Conservation (phyloP, 805 yeast genomes). For the Saccharomycopsis javanensis region DNA sequence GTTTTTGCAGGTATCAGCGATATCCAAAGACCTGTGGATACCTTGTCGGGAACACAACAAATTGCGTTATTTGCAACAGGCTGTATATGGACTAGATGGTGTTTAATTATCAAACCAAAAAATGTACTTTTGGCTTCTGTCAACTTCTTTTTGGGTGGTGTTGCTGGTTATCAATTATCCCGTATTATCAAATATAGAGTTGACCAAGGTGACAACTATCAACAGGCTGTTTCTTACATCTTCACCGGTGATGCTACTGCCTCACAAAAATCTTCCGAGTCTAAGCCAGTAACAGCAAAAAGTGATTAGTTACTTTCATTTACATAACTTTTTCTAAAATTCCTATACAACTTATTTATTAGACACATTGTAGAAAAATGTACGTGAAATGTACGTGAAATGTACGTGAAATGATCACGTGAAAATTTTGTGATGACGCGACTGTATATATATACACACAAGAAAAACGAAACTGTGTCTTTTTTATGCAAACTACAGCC, state of each 20-base stretch:
- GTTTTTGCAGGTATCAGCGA: slow-evolving; percentile 90
- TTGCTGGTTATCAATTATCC: slow-evolving; percentile 74
- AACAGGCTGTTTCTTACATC: slow-evolving; percentile 51
- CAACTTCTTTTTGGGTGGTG: slow-evolving; percentile 84
- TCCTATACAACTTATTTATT: too few relatives aligned
- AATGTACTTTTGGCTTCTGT: slow-evolving; percentile 84
- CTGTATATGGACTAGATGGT: slow-evolving; percentile 97
- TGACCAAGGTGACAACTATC: slow-evolving; percentile 49
- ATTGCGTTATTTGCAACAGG: slow-evolving; percentile 83
- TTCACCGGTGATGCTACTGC: slow-evolving; percentile 35
- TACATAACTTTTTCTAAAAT: neutral
- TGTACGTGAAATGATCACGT: too few relatives aligned
- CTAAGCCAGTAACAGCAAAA: neutral
- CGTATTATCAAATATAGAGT: slow-evolving; percentile 65
- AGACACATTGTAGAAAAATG: too few relatives aligned
- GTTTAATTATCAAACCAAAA: slow-evolving; percentile 83
- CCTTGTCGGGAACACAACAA: slow-evolving; percentile 64
- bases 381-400: too few relatives aligned
- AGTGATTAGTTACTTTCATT: neutral
- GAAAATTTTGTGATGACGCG: too few relatives aligned
- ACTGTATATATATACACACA: too few relatives aligned
- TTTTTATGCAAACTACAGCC: too few relatives aligned
- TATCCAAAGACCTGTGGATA: slow-evolving; percentile 82
- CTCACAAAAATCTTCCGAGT: neutral
- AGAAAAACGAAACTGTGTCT: too few relatives aligned